phyloP scores from a whole-genome alignment of 1,284 basidiomycete genomes.

The Malassezia arunalokei region DNA sequence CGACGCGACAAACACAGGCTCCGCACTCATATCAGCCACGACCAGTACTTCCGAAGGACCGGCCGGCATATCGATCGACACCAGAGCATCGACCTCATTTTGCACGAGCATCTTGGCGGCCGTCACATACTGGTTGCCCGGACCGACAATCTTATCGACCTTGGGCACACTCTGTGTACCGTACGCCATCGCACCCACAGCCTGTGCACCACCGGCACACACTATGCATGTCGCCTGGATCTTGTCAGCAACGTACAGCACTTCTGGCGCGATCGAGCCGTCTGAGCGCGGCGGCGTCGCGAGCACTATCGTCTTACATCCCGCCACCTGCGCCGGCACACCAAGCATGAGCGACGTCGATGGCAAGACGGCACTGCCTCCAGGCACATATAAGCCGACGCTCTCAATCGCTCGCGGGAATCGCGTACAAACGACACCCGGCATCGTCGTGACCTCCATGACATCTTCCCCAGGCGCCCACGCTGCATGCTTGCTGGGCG shows the following conservation, averaged over 20 bases:
- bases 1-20: conserved; percentile 83
- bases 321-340: conserved; percentile 92
- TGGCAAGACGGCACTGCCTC: conserved; percentile 88
- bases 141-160: conserved; percentile 95
- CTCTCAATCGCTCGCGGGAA: conserved; percentile 86
- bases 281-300: conserved; percentile 74
- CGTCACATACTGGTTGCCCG: conserved; percentile 98
- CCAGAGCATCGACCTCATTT: conserved; percentile 92
- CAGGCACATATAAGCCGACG: conserved; percentile 93
- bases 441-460: conserved; percentile 88
- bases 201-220: conserved; percentile 75
- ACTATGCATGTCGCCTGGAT: conserved; percentile 47
- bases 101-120: conserved; percentile 98
- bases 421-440: conserved; percentile 61
- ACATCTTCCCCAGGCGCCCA: conserved; percentile 18
- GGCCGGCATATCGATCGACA: conserved; percentile 98
- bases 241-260: conserved; percentile 41
- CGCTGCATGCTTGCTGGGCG: not conserved
- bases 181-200: conserved; percentile 92
- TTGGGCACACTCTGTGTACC: conserved; percentile 92
- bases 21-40: conserved; percentile 74
- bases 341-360: conserved; percentile 97
- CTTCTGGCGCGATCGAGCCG: conserved; percentile 41
- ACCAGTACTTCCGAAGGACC: conserved; percentile 59
- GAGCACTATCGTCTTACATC: conserved; percentile 80